Conservation (phyloP, 202 grass and related monocot species). For the Setaria viridis region DNA sequence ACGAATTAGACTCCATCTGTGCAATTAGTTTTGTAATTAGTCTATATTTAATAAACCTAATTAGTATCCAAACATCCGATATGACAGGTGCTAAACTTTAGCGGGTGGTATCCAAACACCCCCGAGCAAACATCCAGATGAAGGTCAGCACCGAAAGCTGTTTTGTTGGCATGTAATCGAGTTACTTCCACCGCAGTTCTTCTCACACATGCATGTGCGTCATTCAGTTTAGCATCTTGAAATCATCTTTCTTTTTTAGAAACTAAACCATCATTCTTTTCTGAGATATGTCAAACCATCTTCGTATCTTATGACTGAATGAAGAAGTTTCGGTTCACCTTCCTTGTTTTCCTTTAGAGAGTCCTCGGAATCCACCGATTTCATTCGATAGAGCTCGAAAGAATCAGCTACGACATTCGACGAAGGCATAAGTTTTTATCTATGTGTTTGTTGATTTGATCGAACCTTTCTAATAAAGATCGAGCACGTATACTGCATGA, state of each 20-base stretch:
- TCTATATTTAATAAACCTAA: no score
- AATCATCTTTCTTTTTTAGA: background rate
- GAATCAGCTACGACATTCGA: background rate
- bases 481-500: background rate
- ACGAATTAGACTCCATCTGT: no score
- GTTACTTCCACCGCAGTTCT: background rate
- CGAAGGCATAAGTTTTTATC: background rate
- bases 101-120: no score
- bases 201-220: background rate
- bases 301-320: background rate
- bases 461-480: background rate
- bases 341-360: background rate
- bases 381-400: constrained; percentile 10
- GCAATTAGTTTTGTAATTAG: no score
- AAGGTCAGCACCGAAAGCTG: background rate
- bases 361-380: background rate
- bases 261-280: no score
- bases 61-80: no score
- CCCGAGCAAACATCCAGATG: no score
- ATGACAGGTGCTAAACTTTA: no score
- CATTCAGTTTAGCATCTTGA: background rate
- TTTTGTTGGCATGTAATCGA: background rate
- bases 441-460: background rate
- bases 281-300: no score
- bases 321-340: background rate